phyloP scores from a whole-genome alignment of 2,329 filamentous ascomycete genomes.

The Fusarium sp. region DNA sequence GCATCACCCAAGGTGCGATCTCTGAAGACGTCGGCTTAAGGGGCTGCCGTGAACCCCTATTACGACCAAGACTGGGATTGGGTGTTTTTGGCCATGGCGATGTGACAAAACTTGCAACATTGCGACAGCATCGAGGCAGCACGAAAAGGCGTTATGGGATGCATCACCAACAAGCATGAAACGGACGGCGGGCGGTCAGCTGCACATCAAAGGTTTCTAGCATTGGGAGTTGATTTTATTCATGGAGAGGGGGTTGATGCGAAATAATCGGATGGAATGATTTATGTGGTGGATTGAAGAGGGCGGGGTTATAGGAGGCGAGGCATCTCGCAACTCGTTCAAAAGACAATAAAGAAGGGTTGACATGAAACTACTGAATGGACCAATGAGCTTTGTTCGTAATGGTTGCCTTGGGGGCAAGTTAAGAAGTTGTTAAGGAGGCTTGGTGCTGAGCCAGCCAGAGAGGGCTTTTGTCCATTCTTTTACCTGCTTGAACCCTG shows the following conservation, averaged over 20 bases:
- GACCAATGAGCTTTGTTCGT: not conserved
- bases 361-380: not conserved
- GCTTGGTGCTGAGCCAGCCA: not conserved
- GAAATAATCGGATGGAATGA: not conserved
- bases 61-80: not conserved
- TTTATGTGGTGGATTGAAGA: not conserved
- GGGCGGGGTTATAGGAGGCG: not conserved
- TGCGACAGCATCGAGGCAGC: not conserved
- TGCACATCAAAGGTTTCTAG: slow-evolving; percentile 25
- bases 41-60: not conserved
- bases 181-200: slow-evolving; percentile 4
- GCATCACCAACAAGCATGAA: slow-evolving; percentile 22
- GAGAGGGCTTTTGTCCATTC: not conserved
- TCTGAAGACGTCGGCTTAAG: slow-evolving; percentile 51
- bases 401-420: not conserved
- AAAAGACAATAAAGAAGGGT: not conserved
- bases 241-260: not conserved
- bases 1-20: slow-evolving; percentile 53
- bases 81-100: not conserved
- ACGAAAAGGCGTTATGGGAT: slow-evolving; percentile 32
- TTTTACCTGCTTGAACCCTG: slow-evolving; percentile 7
- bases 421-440: not conserved
- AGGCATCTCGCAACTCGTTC: not conserved
- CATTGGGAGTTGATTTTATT: slow-evolving; percentile 28
- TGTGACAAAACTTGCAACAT: not conserved